Conservation (phyloP, 2,329 filamentous ascomycete species). For the Xylariaceae sp. region DNA sequence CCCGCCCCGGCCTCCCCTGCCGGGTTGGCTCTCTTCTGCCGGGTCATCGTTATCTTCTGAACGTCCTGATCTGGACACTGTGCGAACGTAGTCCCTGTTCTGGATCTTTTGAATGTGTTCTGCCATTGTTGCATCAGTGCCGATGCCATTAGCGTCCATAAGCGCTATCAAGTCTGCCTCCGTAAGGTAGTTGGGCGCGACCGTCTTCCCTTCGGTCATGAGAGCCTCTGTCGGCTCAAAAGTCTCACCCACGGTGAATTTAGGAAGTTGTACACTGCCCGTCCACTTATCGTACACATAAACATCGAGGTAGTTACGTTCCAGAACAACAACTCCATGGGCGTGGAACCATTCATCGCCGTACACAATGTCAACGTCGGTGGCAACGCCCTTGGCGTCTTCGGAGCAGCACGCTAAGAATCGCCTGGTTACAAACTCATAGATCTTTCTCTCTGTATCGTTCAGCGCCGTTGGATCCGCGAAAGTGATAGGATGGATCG, state of each 20-base stretch:
- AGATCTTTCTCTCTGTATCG: slow-evolving; percentile 70
- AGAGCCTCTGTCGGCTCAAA: slow-evolving; percentile 87
- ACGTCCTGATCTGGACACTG: slow-evolving; percentile 44
- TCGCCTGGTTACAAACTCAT: slow-evolving; percentile 86
- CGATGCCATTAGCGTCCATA: slow-evolving; percentile 98
- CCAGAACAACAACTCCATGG: slow-evolving; percentile 77
- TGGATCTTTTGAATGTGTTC: slow-evolving; percentile 98
- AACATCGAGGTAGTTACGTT: slow-evolving; percentile 90
- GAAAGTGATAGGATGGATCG: slow-evolving; percentile 93
- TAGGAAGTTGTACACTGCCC: slow-evolving; percentile 75
- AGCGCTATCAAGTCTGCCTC: slow-evolving; percentile 92
- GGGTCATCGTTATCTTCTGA: slow-evolving; percentile 36
- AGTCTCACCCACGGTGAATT: slow-evolving; percentile 71
- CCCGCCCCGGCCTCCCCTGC: slow-evolving; percentile 41
- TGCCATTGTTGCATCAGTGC: slow-evolving; percentile 98
- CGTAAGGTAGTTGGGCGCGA: slow-evolving; percentile 79
- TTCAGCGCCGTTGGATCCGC: slow-evolving; percentile 61
- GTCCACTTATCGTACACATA: slow-evolving; percentile 98
- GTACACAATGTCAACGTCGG: slow-evolving; percentile 79
- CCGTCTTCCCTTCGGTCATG: slow-evolving; percentile 88
- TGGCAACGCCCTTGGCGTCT: slow-evolving; percentile 82
- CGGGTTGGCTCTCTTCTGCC: slow-evolving; percentile 35
- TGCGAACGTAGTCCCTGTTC: slow-evolving; percentile 78
- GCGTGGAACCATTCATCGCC: slow-evolving; percentile 79
- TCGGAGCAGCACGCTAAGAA: slow-evolving; percentile 96